phyloP scores from a whole-genome alignment of 2,329 filamentous ascomycete genomes.

The Phialophora chinensis region DNA sequence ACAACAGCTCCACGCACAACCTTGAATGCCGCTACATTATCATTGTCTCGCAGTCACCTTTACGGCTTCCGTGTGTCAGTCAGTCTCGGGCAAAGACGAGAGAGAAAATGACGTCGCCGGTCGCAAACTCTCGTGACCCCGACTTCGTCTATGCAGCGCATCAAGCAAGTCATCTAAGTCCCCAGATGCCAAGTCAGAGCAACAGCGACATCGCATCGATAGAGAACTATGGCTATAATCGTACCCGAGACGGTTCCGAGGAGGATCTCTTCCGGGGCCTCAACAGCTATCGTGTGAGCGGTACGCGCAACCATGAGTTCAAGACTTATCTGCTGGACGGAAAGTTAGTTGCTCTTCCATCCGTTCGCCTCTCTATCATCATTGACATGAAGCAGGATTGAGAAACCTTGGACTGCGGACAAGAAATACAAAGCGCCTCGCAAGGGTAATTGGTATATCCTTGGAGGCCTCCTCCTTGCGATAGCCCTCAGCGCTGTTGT shows the following conservation, averaged over 20 bases:
- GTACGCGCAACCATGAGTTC: constrained; percentile 31
- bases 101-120: constrained; percentile 29
- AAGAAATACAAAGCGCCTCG: constrained; percentile 34
- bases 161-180: constrained; percentile 28
- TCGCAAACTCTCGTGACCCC: constrained; percentile 26
- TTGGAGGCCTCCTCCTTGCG: constrained; percentile 31
- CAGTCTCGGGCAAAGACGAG: constrained; percentile 26
- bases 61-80: constrained; percentile 26
- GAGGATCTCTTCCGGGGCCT: constrained; percentile 29
- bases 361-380: constrained; percentile 26
- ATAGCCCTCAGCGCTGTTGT: constrained; percentile 32
- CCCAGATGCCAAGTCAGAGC: constrained; percentile 26
- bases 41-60: constrained; percentile 30
- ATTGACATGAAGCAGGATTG: constrained; percentile 31
- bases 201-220: constrained; percentile 31
- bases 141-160: constrained; percentile 26
- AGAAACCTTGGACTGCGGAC: constrained; percentile 32
- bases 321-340: constrained; percentile 33
- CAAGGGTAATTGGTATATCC: constrained; percentile 33
- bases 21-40: constrained; percentile 33
- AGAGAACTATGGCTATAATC: constrained; percentile 32
- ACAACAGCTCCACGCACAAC: constrained; percentile 29
- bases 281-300: constrained; percentile 31
- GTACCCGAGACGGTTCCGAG: constrained; percentile 26
- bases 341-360: constrained; percentile 32